Percentiles rank a stretch among this genome's conserved stretches.
phyloP scores from a whole-genome alignment of 495 filamentous ascomycete species.

The Durotheca rogersii region DNA sequence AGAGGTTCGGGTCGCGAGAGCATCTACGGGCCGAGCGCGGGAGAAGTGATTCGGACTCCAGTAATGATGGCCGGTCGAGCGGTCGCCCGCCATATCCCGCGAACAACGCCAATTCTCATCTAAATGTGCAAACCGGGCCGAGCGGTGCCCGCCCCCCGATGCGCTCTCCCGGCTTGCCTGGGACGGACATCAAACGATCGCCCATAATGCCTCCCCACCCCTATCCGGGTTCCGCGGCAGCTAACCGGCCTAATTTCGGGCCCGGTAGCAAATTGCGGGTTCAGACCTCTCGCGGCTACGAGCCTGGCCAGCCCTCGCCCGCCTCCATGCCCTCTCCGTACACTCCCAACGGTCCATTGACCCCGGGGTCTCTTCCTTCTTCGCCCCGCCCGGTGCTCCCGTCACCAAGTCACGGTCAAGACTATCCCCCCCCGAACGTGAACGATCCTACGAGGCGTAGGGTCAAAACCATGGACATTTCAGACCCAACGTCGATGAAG shows the following conservation, averaged over 20 bases:
- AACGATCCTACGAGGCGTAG: slow-evolving; percentile 57
- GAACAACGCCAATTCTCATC: slow-evolving; percentile 41
- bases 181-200: slow-evolving; percentile 47
- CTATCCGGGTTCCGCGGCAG: slow-evolving; percentile 39
- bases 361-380: slow-evolving; percentile 42
- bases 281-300: slow-evolving; percentile 35
- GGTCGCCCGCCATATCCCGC: slow-evolving; percentile 45
- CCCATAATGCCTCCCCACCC: slow-evolving; percentile 51
- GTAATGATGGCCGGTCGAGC: slow-evolving; percentile 52
- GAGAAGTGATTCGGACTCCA: slow-evolving; percentile 62
- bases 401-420: slow-evolving; percentile 29
- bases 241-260: slow-evolving; percentile 27
- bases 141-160: slow-evolving; percentile 33
- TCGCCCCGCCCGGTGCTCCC: slow-evolving; percentile 35
- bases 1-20: slow-evolving; percentile 30
- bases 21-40: slow-evolving; percentile 48
- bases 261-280: slow-evolving; percentile 37
- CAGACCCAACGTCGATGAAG: slow-evolving; percentile 79
- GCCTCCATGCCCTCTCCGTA: slow-evolving; percentile 50
- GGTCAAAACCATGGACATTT: slow-evolving; percentile 75
- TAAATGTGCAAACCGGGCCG: slow-evolving; percentile 32
- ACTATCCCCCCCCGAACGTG: slow-evolving; percentile 20
- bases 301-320: slow-evolving; percentile 48
- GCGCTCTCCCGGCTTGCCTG: slow-evolving; percentile 48
- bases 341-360: slow-evolving; percentile 58